Base-by-base conservation (phyloP, 2,329 filamentous ascomycete genomes). In the Colletotrichum acutatum region DNA sequence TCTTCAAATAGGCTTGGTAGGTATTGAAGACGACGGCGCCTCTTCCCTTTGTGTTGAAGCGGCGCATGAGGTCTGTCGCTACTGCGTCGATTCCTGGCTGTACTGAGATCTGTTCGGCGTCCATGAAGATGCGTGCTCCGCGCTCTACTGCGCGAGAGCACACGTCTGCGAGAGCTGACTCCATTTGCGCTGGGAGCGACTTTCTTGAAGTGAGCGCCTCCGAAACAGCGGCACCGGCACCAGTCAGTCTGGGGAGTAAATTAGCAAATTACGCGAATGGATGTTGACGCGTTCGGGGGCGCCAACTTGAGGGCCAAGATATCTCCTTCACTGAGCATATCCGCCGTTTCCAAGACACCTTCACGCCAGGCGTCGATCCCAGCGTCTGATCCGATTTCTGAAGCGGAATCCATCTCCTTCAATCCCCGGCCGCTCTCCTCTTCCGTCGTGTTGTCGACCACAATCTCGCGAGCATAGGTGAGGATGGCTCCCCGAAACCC, bases 401-500 rank as follows among this genome's bases (percentile, higher is more conserved):
- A 2, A 82, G 88, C 68, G 86, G 84, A 19, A 84, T 82, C 1
- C 84, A 85, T 4, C 85, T 83, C 24, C 84, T 83, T 66, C 80
- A 49, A n/a, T 19, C 82, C 0, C 83, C 80, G 5, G 82, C 80
- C 14, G 89, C 82, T 28, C 83, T 80, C 24, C 79, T 79, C 1
- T 84, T 84, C 76, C 90, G 86, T 8, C 84, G 82, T 46, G n/a
- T 91, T 89, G 16, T 87, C 87, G 37, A 94, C 86, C 11, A 97
- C 92, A 1, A 96, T 93, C 82, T 98, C 95, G 75, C 89, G 90
- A 3, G 94, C 95, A 78, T 97, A 97, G 60, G 94, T 92, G 56
- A 98, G 87, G 68, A 98, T 95, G 4, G 97, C 93, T 19, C 95
- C 95, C 24, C 89, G 90, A 79, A 94, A 97, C 1, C 95, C 95